Evolutionary conservation across 495 filamentous ascomycete genomes (phyloP).

Genomic region (Xylaria flabelliformis): DNA sequence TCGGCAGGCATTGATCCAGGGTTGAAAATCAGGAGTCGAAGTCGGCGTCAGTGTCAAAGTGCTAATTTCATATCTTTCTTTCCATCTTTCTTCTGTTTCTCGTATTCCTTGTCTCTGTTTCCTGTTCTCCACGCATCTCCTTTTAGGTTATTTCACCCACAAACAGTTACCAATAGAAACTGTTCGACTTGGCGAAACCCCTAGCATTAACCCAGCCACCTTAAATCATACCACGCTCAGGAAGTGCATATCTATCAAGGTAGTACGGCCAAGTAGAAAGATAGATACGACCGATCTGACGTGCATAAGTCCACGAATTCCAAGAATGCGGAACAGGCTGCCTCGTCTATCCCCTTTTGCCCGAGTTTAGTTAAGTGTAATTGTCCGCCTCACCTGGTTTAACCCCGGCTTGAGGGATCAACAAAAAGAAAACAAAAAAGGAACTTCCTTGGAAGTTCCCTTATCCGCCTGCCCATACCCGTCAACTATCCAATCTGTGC

Average conservation of each 20-base stretch:
- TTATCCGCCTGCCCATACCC: slow-evolving; percentile 17
- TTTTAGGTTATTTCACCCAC: not conserved
- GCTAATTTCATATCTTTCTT: not conserved
- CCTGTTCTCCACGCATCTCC: not conserved
- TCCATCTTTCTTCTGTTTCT: not conserved
- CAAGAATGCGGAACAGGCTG: not conserved
- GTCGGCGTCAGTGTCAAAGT: not conserved
- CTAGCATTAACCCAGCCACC: slow-evolving; percentile 3
- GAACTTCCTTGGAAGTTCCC: slow-evolving; percentile 12
- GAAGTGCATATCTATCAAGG: slow-evolving; percentile 6
- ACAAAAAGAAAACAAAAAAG: slow-evolving; percentile 15
- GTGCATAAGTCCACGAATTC: slow-evolving; percentile 12
- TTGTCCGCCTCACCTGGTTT: slow-evolving; percentile 14
- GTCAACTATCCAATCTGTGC: slow-evolving; percentile 11
- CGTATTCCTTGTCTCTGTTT: not conserved
- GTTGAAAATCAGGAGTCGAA: not conserved
- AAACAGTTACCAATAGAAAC: slow-evolving; percentile 10
- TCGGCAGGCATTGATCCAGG: not conserved
- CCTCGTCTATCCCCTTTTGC: not conserved
- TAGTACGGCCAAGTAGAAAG: slow-evolving; percentile 12
- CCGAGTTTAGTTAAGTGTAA: slow-evolving; percentile 13
- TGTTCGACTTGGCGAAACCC: not conserved
- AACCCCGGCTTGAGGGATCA: slow-evolving; percentile 5
- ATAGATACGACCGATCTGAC: slow-evolving; percentile 14
- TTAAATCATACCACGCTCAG: slow-evolving; percentile 7